Base-by-base conservation (phyloP, 1,139 yeast genomes). In the Petasospora rhodanensis region DNA sequence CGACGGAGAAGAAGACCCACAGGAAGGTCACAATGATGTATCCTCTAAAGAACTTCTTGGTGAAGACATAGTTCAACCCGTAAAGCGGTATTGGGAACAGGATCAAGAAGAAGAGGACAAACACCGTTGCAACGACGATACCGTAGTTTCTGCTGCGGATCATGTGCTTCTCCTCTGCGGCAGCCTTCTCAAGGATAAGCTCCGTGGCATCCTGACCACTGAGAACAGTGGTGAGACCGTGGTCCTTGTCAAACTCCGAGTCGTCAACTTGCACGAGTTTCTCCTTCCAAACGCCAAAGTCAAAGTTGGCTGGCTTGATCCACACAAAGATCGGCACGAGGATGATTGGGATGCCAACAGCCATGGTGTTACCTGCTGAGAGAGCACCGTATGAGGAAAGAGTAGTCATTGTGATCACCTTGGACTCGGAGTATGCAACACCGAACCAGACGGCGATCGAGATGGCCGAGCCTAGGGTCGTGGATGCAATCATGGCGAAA, bases 1-100 rank as follows among this genome's bases (percentile, higher is more conserved):
- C 34, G 14, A 59, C 49, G 5, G 68, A 59, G 19, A 49, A 43
- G 27, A 63, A 48, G 8, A 58, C 55, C 69, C 70, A 65, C 1
- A 63, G 43, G 41, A 64, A 55, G 35, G 60, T 56, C 7, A 64
- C 61, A 21, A 62, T 54, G 24, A 65, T 54, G 52, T 64, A 62
- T 7, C 60, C 66, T 7, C 54, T 51, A 45, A 64, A 64, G 37
- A 61, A 64, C 13, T 37, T 39, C 34, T 51, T 60, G 20, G 57
- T 41, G 30, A 62, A 59, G 22, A 59, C 54, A 37, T 52, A 57
- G 13, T 52, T 45, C 2, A 56, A 42, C 6, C 59, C 68, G 44
- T 59, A 63, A 19, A 62, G 43, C 11, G 67, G 64, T 13, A 60
- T 43, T 19, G 62, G 61, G 35, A 59, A 35, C n/a, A 35, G 8